Evolutionary conservation across 331 rosid genomes (phyloP).

Genomic region (Malus hybrid): DNA sequence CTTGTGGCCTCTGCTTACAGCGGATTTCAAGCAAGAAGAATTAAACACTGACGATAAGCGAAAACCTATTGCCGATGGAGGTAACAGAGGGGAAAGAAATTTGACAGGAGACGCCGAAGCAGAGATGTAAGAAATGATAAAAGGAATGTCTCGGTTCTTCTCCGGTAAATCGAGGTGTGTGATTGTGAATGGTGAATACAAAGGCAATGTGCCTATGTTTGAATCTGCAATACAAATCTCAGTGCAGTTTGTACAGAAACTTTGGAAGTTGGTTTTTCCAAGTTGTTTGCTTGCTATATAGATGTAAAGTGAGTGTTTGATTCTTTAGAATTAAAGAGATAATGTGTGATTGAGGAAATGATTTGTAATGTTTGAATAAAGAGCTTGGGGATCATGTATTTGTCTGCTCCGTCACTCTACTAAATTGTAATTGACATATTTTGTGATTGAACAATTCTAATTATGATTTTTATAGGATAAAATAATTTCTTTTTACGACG

Average conservation of each 20-base stretch:
- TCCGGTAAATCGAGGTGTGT: neutral
- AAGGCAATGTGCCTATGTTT: neutral
- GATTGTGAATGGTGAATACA: neutral
- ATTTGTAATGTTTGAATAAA: neutral
- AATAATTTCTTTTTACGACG: too few relatives aligned
- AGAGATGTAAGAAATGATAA: constrained; percentile 39
- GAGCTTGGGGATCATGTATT: neutral
- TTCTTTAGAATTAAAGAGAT: neutral
- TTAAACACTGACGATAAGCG: constrained; percentile 19
- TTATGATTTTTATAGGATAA: too few relatives aligned
- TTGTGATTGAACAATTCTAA: too few relatives aligned
- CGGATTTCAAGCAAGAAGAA: constrained; percentile 49
- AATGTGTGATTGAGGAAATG: neutral
- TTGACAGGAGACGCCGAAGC: constrained; percentile 30
- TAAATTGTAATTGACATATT: too few relatives aligned
- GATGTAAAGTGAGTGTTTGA: neutral
- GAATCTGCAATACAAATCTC: neutral
- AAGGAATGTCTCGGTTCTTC: constrained; percentile 46
- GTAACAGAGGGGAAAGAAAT: constrained; percentile 24
- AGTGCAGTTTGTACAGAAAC: neutral
- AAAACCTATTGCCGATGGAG: constrained; percentile 25
- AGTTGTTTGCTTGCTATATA: neutral
- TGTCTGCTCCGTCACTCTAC: neutral
- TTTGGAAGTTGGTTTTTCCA: neutral
- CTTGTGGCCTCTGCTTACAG: constrained; percentile 53